Base-by-base conservation (phyloP, 352 stramenopile genomes). In the Pseudoperonospora humuli region DNA sequence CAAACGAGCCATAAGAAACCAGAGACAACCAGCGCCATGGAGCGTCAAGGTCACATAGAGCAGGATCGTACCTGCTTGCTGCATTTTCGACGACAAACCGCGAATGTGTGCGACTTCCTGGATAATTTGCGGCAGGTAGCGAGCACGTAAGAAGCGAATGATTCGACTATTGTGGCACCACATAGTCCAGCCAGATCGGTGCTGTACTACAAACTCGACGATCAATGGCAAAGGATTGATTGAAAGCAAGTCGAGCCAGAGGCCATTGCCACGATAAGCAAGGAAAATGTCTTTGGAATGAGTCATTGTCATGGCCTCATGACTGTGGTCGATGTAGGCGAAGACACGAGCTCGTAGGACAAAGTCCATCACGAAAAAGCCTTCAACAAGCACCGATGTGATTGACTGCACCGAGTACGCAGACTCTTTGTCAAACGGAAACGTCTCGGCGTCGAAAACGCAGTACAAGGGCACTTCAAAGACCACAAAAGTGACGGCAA, bases 1-100 rank as follows among this genome's bases (percentile, higher is more conserved):
- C n/a, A 87, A 57, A 4, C 76, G 60, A 11, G 77, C 64, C 57
- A 87, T 85, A 0, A 84, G 48, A 38, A 87, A 90, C 77, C 77
- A 90, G 3, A 86, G 39, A 45, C 77, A 90, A 2, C 75, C 77
- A 0, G 62, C 64, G 8, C 80, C 40, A 39, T 90, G 77, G 27
- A 86, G 60, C 2, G 67, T 58, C 3, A 90, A 47, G 1, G 70
- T 79, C 19, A 90, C 77, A 7, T 61, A 71, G n/a, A 90, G 33
- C 3, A 86, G 34, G 18, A 90, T 67, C 5, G 68, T 83, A 3
- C 76, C 42, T 5, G 72, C 64, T 6, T 57, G 57, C 21, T 82
- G 71, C 17, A 67, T 50, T 25, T 86, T 84, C 0, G 75, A 87
- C n/a, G 67, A 83, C 20, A 87, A 33, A 0, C 56, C 54, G 4